A percentile compares a stretch with the other conserved stretches of the same genome.
Conservation (phyloP, 176 grass and related monocot species). For the Poa pratensis region DNA sequence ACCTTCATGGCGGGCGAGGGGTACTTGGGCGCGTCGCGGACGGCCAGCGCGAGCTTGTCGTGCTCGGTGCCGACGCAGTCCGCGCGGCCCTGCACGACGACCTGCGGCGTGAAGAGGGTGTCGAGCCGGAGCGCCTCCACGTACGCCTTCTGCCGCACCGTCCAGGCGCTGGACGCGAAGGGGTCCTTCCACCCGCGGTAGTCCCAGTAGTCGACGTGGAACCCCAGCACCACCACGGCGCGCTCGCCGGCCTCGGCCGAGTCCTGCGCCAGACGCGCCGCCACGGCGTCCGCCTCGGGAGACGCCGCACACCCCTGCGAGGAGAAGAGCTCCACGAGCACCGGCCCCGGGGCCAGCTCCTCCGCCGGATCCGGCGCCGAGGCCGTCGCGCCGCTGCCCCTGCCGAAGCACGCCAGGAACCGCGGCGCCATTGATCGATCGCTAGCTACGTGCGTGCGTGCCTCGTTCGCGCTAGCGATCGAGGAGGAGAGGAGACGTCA, state of each 20-base stretch:
- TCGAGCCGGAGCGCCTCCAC: slow-evolving; percentile 91
- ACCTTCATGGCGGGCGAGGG: slow-evolving; percentile 84
- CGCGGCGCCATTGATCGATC: slow-evolving; percentile 60
- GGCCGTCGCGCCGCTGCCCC: slow-evolving; percentile 38
- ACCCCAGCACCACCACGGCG: slow-evolving; percentile 66
- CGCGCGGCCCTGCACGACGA: slow-evolving; percentile 73
- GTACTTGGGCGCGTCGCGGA: slow-evolving; percentile 65
- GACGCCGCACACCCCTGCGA: slow-evolving; percentile 84
- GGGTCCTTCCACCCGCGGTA: slow-evolving; percentile 91
- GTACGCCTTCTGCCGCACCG: slow-evolving; percentile 91
- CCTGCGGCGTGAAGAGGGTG: slow-evolving; percentile 91
- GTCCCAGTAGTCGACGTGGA: slow-evolving; percentile 99
- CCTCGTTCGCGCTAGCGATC: not conserved
- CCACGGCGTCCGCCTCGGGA: slow-evolving; percentile 76
- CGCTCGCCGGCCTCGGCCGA: slow-evolving; percentile 20
- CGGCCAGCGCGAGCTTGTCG: slow-evolving; percentile 54
- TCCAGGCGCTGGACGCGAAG: slow-evolving; percentile 84
- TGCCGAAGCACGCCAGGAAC: slow-evolving; percentile 70
- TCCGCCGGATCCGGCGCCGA: slow-evolving; percentile 40
- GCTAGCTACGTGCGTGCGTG: not conserved
- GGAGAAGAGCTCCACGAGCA: slow-evolving; percentile 91
- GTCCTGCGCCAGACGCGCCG: slow-evolving; percentile 56
- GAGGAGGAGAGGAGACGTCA: not conserved
- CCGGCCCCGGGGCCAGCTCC: slow-evolving; percentile 48
- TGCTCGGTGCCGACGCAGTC: slow-evolving; percentile 86